Conservation (phyloP, 1,284 basidiomycete species). For the Albatrellus sp. region DNA sequence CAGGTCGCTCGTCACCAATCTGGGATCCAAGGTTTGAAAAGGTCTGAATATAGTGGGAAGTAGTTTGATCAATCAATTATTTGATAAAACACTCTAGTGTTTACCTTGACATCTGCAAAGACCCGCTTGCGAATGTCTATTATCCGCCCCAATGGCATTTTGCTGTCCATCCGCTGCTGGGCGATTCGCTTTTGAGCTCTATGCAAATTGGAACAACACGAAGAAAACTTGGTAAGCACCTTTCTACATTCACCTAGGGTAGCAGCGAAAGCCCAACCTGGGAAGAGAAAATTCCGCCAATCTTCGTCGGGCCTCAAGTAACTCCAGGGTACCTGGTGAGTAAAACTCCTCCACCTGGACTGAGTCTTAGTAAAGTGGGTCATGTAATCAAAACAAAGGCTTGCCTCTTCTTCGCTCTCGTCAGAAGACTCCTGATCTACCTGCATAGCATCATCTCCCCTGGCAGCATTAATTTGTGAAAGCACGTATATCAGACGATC, state of each 20-base stretch:
- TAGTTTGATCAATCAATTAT: neutral
- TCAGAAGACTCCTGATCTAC: slow-evolving; percentile 57
- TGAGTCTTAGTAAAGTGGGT: slow-evolving; percentile 4
- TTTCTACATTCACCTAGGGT: slow-evolving; percentile 37
- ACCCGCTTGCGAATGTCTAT: slow-evolving; percentile 86
- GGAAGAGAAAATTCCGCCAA: slow-evolving; percentile 89
- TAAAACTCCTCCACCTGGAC: slow-evolving; percentile 88
- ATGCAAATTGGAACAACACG: slow-evolving; percentile 31
- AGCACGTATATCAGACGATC: slow-evolving; percentile 90
- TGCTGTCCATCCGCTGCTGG: slow-evolving; percentile 80
- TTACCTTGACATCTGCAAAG: slow-evolving; percentile 81
- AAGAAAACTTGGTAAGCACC: slow-evolving; percentile 62
- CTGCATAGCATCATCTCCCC: slow-evolving; percentile 60
- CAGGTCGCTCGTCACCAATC: slow-evolving; percentile 91
- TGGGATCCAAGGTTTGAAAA: slow-evolving; percentile 92
- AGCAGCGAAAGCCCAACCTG: slow-evolving; percentile 66
- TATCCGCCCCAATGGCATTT: slow-evolving; percentile 79
- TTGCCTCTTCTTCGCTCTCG: slow-evolving; percentile 67
- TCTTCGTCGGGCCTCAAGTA: slow-evolving; percentile 72
- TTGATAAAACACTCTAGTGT: slow-evolving; percentile 12
- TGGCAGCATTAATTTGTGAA: slow-evolving; percentile 77
- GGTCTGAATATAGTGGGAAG: slow-evolving; percentile 33
- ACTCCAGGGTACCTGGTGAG: slow-evolving; percentile 78
- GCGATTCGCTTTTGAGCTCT: slow-evolving; percentile 85
- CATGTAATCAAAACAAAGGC: slow-evolving; percentile 11